Evolutionary conservation across 805 yeast species (phyloP).

Genomic region (Yamadazyma sp.): DNA sequence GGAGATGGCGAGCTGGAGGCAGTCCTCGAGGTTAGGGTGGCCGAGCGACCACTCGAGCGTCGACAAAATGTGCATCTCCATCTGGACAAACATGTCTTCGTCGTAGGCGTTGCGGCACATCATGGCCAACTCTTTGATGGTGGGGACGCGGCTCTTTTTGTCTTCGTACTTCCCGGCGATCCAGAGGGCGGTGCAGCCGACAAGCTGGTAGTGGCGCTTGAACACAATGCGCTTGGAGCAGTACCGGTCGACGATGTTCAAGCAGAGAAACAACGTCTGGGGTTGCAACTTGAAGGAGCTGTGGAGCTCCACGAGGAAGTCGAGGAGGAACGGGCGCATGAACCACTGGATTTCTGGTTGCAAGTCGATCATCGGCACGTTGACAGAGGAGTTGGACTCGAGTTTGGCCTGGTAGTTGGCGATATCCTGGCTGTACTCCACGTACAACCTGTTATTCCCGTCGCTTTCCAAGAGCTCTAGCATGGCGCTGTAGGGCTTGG

Average conservation of each 20-base stretch:
- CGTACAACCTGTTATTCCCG: constrained; percentile 41
- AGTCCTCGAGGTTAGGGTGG: constrained; percentile 53
- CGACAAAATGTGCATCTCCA: constrained; percentile 54
- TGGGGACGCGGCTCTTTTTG: constrained; percentile 58
- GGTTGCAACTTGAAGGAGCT: constrained; percentile 42
- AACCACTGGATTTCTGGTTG: constrained; percentile 51
- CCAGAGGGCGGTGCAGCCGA: constrained; percentile 49
- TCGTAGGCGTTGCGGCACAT: constrained; percentile 63
- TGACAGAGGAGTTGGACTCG: constrained; percentile 44
- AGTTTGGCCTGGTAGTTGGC: constrained; percentile 37
- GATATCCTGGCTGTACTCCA: constrained; percentile 45
- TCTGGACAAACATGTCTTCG: constrained; percentile 34
- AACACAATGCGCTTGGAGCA: constrained; percentile 47
- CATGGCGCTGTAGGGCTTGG: constrained; percentile 39
- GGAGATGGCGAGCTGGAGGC: constrained; percentile 43
- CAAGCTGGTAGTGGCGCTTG: constrained; percentile 48
- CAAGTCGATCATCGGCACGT: constrained; percentile 50
- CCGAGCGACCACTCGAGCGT: constrained; percentile 54
- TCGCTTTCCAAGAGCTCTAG: constrained; percentile 49
- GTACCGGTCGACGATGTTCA: constrained; percentile 47
- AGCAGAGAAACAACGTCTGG: constrained; percentile 42
- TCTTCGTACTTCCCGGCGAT: constrained; percentile 56
- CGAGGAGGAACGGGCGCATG: constrained; percentile 46
- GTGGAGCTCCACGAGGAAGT: constrained; percentile 45
- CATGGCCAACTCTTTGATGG: constrained; percentile 50